These are phyloP conservation scores for Clarireedia monteithiana DNA, from an alignment of 2,329 filamentous ascomycete species.

Conservation along the genomic window DNA sequence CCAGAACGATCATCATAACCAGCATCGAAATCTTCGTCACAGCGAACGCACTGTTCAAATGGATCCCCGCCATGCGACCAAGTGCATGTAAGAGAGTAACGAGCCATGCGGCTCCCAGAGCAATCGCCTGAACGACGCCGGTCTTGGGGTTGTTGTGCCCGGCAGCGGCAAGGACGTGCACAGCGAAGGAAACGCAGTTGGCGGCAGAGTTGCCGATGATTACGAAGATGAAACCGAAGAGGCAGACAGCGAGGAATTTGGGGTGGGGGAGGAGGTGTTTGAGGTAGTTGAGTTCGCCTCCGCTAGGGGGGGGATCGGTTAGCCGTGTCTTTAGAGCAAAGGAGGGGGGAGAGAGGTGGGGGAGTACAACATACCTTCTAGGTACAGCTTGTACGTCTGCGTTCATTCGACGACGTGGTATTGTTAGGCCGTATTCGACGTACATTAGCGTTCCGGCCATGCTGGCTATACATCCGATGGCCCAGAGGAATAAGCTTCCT, in stretches of 20 bases:
- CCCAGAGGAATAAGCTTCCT: conserved; percentile 45
- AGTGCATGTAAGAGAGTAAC: conserved; percentile 41
- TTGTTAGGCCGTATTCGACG: conserved; percentile 42
- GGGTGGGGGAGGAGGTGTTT: background rate
- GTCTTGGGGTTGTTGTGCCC: conserved; percentile 19
- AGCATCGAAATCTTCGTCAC: conserved; percentile 42
- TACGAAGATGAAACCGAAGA: conserved; percentile 31
- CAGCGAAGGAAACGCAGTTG: conserved; percentile 43
- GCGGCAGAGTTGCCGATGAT: conserved; percentile 43
- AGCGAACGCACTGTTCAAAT: conserved; percentile 42
- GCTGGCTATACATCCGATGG: conserved; percentile 34
- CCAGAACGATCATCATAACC: conserved; percentile 36
- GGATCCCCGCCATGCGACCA: conserved; percentile 42
- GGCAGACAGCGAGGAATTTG: conserved; percentile 25
- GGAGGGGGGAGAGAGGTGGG: too few species aligned
- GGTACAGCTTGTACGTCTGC: conserved; percentile 35
- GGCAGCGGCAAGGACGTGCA: conserved; percentile 37
- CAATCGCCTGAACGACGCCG: conserved; percentile 38
- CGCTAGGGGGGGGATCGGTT: conserved; percentile 14
- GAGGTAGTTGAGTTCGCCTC: conserved; percentile 41
- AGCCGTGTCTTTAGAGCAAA: background rate
- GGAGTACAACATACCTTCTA: conserved; percentile 24
- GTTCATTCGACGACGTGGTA: conserved; percentile 35
- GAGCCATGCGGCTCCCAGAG: conserved; percentile 36
- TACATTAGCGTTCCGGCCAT: conserved; percentile 23